These are phyloP conservation scores for Plenodomus biglobosus DNA, from an alignment of 2,329 filamentous ascomycete genomes.

Conservation along the genomic window DNA sequence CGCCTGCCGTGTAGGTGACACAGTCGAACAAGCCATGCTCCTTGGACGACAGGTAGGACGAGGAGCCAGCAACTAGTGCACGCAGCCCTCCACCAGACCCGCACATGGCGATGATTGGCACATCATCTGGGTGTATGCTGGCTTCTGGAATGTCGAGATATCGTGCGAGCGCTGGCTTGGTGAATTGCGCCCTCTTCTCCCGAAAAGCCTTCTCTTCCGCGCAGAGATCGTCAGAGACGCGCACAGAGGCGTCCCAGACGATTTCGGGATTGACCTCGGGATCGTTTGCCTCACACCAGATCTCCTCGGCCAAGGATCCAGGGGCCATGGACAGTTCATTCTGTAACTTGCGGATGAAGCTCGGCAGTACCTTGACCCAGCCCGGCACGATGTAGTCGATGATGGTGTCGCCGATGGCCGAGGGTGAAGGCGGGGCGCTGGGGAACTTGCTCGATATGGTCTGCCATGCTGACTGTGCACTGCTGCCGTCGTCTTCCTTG, in stretches of 20 bases:
- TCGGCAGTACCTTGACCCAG: slow-evolving; percentile 77
- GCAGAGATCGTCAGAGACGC: slow-evolving; percentile 79
- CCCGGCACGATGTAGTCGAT: slow-evolving; percentile 75
- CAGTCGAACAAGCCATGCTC: slow-evolving; percentile 92
- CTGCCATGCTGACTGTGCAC: slow-evolving; percentile 34
- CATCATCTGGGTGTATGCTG: slow-evolving; percentile 88
- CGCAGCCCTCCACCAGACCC: slow-evolving; percentile 90
- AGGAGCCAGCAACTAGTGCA: slow-evolving; percentile 85
- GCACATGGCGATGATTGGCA: slow-evolving; percentile 90
- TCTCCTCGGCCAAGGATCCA: slow-evolving; percentile 85
- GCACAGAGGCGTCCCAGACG: slow-evolving; percentile 74
- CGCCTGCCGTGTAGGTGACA: slow-evolving; percentile 89
- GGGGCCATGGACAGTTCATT: slow-evolving; percentile 83
- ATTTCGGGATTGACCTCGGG: slow-evolving; percentile 85
- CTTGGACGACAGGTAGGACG: slow-evolving; percentile 79
- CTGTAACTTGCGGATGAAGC: slow-evolving; percentile 79
- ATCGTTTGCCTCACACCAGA: slow-evolving; percentile 90
- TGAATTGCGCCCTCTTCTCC: slow-evolving; percentile 66
- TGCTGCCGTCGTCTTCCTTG: slow-evolving; percentile 19
- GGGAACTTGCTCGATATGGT: slow-evolving; percentile 36
- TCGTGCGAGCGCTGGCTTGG: slow-evolving; percentile 71
- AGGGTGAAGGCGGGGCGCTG: slow-evolving; percentile 30
- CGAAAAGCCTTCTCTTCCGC: slow-evolving; percentile 79
- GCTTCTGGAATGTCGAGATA: slow-evolving; percentile 78
- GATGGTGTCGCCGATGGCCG: slow-evolving; percentile 55